phyloP scores from a whole-genome alignment of 2,329 filamentous ascomycete genomes.

The Pseudogymnoascus destructans region DNA sequence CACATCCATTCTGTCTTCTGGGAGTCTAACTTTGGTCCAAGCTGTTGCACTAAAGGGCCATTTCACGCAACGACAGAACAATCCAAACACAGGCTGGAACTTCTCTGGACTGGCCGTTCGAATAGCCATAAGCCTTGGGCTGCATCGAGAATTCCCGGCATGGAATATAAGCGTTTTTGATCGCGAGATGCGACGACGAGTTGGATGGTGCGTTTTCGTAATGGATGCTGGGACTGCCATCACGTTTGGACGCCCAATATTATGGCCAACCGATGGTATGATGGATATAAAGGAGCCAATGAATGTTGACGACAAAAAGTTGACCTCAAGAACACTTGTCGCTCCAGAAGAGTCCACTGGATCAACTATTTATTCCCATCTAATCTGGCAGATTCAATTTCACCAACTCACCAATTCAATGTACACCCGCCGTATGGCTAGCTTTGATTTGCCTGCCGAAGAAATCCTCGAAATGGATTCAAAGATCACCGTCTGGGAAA shows the following conservation, averaged over 20 bases:
- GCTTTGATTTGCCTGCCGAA: constrained; percentile 16
- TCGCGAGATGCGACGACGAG: constrained; percentile 28
- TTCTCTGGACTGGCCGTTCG: constrained; percentile 34
- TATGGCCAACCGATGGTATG: constrained; percentile 21
- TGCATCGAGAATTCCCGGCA: constrained; percentile 32
- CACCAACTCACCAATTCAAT: constrained; percentile 11
- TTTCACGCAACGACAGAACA: constrained; percentile 35
- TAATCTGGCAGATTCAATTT: constrained; percentile 4
- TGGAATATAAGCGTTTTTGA: constrained; percentile 26
- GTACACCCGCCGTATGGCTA: constrained; percentile 18
- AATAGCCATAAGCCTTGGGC: constrained; percentile 35
- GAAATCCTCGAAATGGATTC: constrained; percentile 26
- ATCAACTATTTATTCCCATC: constrained; percentile 13
- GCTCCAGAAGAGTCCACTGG: constrained; percentile 6
- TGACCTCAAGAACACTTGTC: neutral
- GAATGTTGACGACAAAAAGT: constrained; percentile 25
- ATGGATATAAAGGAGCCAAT: constrained; percentile 26
- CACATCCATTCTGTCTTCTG: constrained; percentile 25
- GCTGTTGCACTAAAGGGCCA: constrained; percentile 27
- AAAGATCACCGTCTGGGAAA: constrained; percentile 22
- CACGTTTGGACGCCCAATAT: constrained; percentile 31
- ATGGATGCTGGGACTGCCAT: constrained; percentile 34
- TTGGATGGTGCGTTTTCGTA: constrained; percentile 31
- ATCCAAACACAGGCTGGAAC: constrained; percentile 37
- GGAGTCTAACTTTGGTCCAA: constrained; percentile 26